Evolutionary conservation across 352 stramenopile species (phyloP).

Genomic region (Phytophthora melonis): DNA sequence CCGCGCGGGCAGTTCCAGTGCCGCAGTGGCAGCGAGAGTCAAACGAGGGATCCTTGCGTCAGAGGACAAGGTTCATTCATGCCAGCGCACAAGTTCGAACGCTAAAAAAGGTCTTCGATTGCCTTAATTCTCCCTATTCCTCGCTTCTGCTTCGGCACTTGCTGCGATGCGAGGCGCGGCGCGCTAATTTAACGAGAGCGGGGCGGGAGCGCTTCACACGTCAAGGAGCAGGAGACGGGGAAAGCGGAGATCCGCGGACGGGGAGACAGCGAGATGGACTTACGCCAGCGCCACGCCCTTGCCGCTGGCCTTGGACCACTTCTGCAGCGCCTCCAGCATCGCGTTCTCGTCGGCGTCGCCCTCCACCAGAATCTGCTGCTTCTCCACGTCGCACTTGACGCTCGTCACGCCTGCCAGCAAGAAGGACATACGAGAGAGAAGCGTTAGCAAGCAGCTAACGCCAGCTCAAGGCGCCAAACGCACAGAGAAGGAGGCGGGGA

Average conservation of each 20-base stretch:
- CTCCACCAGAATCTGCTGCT: slow-evolving; percentile 87
- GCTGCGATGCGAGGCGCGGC: slow-evolving; percentile 12
- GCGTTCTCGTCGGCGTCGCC: slow-evolving; percentile 77
- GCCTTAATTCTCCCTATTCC: slow-evolving; percentile 8
- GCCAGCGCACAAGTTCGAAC: background rate
- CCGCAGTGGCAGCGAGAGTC: background rate
- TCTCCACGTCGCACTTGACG: slow-evolving; percentile 89
- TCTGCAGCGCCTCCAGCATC: slow-evolving; percentile 89
- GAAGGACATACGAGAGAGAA: slow-evolving; percentile 5
- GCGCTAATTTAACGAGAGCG: background rate
- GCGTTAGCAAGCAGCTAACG: background rate
- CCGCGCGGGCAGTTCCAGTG: background rate
- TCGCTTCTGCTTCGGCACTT: background rate
- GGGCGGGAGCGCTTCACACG: slow-evolving; percentile 14
- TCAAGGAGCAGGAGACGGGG: slow-evolving; percentile 3
- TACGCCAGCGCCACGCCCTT: slow-evolving; percentile 88
- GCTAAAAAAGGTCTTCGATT: slow-evolving; percentile 26
- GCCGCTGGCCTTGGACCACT: slow-evolving; percentile 90
- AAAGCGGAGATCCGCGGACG: too few relatives aligned
- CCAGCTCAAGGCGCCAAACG: too few relatives aligned
- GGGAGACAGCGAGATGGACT: background rate
- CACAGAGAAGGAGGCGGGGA: background rate
- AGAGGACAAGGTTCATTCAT: background rate
- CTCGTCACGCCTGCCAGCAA: slow-evolving; percentile 73
- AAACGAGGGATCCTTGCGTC: slow-evolving; percentile 4